Percentiles rank a stretch among this genome's conserved stretches.
phyloP scores from a whole-genome alignment of 331 rosid genomes.

The Acacia concinna region DNA sequence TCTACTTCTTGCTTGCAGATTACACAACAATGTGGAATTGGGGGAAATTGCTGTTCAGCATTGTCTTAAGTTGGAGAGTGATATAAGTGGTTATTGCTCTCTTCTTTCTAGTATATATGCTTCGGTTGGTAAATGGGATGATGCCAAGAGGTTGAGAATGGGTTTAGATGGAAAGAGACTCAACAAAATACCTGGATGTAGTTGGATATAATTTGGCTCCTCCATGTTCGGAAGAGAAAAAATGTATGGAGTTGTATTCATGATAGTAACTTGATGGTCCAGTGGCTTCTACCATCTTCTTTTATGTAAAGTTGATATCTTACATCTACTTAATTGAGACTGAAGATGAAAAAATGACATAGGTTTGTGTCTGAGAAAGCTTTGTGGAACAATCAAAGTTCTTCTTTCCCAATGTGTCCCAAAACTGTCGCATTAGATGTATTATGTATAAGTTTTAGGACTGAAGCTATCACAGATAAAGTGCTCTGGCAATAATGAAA shows the following conservation, averaged over 20 bases:
- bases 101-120: slow-evolving; percentile 66
- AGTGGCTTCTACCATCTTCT: slow-evolving; percentile 10
- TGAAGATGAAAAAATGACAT: not conserved
- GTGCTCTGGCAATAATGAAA: not conserved
- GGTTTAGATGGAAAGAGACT: slow-evolving; percentile 38
- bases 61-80: slow-evolving; percentile 61
- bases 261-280: not conserved
- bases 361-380: not conserved
- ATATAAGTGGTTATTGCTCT: slow-evolving; percentile 49
- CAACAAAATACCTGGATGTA: slow-evolving; percentile 57
- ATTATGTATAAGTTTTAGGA: not conserved
- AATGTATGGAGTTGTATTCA: not conserved
- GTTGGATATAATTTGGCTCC: slow-evolving; percentile 49
- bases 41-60: slow-evolving; percentile 68
- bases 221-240: slow-evolving; percentile 19
- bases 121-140: slow-evolving; percentile 58
- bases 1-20: slow-evolving; percentile 61
- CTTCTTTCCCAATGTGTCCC: not conserved
- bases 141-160: slow-evolving; percentile 47
- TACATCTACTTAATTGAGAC: not conserved
- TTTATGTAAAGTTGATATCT: slow-evolving; percentile 1
- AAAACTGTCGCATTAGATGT: not conserved
- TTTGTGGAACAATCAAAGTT: not conserved
- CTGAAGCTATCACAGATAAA: not conserved
- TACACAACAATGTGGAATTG: slow-evolving; percentile 55